Evolutionary conservation across 352 stramenopile genomes (phyloP).

Genomic region (Phytophthora chlamydospora): DNA sequence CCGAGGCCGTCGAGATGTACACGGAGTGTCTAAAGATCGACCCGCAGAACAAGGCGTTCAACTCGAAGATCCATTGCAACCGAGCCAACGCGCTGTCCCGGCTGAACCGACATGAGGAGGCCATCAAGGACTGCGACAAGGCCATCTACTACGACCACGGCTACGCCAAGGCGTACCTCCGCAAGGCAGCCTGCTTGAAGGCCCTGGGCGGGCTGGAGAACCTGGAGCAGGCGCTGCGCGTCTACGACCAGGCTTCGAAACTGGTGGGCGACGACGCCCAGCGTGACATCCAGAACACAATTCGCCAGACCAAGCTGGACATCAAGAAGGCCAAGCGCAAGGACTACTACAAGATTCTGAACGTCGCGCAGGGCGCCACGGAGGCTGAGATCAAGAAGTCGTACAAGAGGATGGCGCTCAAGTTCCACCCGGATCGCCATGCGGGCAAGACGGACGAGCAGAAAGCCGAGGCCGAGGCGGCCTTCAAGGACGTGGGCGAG

Average conservation of each 20-base stretch:
- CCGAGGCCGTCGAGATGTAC: conserved; percentile 90
- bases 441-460: conserved; percentile 90
- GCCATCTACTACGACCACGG: conserved; percentile 91
- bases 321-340: conserved; percentile 96
- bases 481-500: conserved; percentile 97
- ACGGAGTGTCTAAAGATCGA: conserved; percentile 88
- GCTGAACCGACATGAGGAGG: conserved; percentile 83
- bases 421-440: conserved; percentile 97
- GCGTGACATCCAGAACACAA: conserved; percentile 84
- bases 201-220: conserved; percentile 85
- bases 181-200: conserved; percentile 82
- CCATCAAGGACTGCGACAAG: conserved; percentile 90
- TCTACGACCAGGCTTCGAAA: conserved; percentile 91
- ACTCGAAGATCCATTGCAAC: conserved; percentile 95
- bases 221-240: conserved; percentile 88
- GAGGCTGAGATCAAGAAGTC: conserved; percentile 98
- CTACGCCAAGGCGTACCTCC: conserved; percentile 92
- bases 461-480: conserved; percentile 90
- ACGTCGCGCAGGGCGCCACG: conserved; percentile 77
- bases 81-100: conserved; percentile 88
- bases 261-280: conserved; percentile 82
- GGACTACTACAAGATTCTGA: conserved; percentile 96
- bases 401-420: conserved; percentile 94
- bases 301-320: conserved; percentile 90
- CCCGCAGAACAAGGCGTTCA: conserved; percentile 91